phyloP scores from a whole-genome alignment of 2,329 filamentous ascomycete genomes.

The Fusarium siculi region DNA sequence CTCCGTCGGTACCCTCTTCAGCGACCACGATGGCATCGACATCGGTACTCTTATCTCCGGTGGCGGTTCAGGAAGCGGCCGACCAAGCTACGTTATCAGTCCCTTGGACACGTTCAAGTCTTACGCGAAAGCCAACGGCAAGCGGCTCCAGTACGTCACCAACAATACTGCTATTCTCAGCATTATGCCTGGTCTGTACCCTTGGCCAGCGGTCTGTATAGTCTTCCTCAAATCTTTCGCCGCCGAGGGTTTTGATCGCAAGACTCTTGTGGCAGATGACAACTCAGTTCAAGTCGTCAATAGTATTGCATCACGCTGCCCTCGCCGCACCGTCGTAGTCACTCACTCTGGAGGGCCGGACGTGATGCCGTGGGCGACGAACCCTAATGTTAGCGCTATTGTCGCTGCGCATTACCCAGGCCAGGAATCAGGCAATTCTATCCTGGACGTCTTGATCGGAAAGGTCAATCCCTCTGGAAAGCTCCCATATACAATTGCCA shows the following conservation, averaged over 20 bases:
- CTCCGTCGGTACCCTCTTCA: neutral
- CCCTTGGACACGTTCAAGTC: neutral
- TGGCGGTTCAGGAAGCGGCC: neutral
- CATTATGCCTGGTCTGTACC: neutral
- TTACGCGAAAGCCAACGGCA: neutral
- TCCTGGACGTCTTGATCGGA: neutral
- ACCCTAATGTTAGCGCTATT: neutral
- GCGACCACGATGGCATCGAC: neutral
- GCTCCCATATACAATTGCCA: slow-evolving; percentile 1
- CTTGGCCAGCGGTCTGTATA: neutral
- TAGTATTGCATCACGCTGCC: neutral
- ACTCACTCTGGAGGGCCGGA: neutral
- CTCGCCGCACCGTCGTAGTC: neutral
- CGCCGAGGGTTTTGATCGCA: neutral
- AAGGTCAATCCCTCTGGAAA: neutral
- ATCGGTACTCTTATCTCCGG: neutral
- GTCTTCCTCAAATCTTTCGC: neutral
- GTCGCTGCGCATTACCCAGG: slow-evolving; percentile 80
- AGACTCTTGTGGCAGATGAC: neutral
- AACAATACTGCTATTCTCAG: neutral
- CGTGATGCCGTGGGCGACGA: neutral
- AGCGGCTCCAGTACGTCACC: neutral
- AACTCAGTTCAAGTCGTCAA: neutral
- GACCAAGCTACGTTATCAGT: neutral
- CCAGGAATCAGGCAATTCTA: neutral